A percentile compares a stretch with the other conserved stretches of the same genome.
Evolutionary conservation across 2,329 filamentous ascomycete genomes (phyloP).

Genomic region (Pochonia chlamydosporia): DNA sequence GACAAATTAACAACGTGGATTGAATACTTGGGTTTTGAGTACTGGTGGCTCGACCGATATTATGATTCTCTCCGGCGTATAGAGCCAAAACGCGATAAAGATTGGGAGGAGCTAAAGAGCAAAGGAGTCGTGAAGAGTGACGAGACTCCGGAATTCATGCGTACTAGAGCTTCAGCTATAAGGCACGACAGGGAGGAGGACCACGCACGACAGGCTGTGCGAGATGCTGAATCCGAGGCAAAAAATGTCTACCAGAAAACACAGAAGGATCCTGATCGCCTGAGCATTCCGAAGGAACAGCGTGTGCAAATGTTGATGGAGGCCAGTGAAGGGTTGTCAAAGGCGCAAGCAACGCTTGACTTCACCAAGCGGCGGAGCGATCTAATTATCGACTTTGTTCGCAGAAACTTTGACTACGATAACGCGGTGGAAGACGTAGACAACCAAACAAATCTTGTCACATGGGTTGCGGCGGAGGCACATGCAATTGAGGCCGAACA

Average conservation of each 20-base stretch:
- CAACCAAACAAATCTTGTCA: constrained; percentile 14
- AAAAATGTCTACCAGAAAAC: constrained; percentile 5
- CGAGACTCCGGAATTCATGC: constrained; percentile 11
- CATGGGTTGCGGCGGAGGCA: constrained; percentile 21
- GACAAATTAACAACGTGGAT: constrained; percentile 32
- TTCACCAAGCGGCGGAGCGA: neutral
- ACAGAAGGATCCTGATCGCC: constrained; percentile 2
- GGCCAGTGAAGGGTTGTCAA: neutral
- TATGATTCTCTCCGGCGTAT: constrained; percentile 13
- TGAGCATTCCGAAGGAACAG: constrained; percentile 3
- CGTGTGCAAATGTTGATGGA: constrained; percentile 5
- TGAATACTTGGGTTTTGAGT: constrained; percentile 28
- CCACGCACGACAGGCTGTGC: neutral
- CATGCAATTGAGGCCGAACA: constrained; percentile 18
- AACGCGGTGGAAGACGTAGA: constrained; percentile 11
- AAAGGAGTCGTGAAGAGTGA: constrained; percentile 17
- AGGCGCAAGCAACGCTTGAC: constrained; percentile 2
- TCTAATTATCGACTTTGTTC: constrained; percentile 7
- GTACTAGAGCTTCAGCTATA: constrained; percentile 1
- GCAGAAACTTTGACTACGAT: constrained; percentile 4
- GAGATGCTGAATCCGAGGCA: constrained; percentile 2
- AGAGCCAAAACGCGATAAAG: constrained; percentile 19
- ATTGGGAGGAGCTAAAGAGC: constrained; percentile 24
- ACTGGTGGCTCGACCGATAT: constrained; percentile 18
- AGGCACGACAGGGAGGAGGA: constrained; percentile 1